A percentile compares a stretch with the other conserved stretches of the same genome.
phyloP scores from a whole-genome alignment of 176 grass and related monocot species.

The Elaeis guineensis region DNA sequence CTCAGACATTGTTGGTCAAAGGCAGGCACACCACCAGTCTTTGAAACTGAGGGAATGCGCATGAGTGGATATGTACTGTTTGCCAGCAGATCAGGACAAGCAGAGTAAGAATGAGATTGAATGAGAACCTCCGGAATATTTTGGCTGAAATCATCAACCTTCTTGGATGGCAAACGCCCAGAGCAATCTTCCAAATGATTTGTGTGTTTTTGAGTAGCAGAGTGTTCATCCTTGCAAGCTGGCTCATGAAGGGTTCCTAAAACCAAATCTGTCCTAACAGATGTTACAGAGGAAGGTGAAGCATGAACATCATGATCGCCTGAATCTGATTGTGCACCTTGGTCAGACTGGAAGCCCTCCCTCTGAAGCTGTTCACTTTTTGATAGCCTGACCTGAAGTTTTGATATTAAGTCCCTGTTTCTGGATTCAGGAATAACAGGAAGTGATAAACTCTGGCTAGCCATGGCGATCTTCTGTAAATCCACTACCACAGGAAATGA shows the following conservation, averaged over 20 bases:
- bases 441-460: slow-evolving; percentile 40
- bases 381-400: slow-evolving; percentile 40
- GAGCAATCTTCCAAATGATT: slow-evolving; percentile 18
- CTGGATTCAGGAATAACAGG: slow-evolving; percentile 35
- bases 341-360: slow-evolving; percentile 12
- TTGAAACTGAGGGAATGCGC: slow-evolving; percentile 21
- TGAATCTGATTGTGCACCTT: slow-evolving; percentile 15
- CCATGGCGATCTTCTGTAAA: slow-evolving; percentile 11
- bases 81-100: slow-evolving; percentile 1
- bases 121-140: slow-evolving; percentile 23
- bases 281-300: slow-evolving; percentile 43
- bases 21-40: slow-evolving; percentile 32
- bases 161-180: slow-evolving; percentile 20
- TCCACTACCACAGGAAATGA: slow-evolving; percentile 28
- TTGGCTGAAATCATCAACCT: slow-evolving; percentile 31
- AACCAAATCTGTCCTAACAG: slow-evolving; percentile 76
- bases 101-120: slow-evolving; percentile 25
- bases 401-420: slow-evolving; percentile 51
- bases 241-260: slow-evolving; percentile 50
- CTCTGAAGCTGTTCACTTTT: slow-evolving; percentile 48
- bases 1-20: slow-evolving; percentile 39
- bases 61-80: slow-evolving; percentile 24
- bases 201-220: slow-evolving; percentile 11
- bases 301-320: slow-evolving; percentile 17
- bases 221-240: slow-evolving; percentile 31